Conservation (phyloP, 768 basidiomycete species). For the Lyophyllum decastes region DNA sequence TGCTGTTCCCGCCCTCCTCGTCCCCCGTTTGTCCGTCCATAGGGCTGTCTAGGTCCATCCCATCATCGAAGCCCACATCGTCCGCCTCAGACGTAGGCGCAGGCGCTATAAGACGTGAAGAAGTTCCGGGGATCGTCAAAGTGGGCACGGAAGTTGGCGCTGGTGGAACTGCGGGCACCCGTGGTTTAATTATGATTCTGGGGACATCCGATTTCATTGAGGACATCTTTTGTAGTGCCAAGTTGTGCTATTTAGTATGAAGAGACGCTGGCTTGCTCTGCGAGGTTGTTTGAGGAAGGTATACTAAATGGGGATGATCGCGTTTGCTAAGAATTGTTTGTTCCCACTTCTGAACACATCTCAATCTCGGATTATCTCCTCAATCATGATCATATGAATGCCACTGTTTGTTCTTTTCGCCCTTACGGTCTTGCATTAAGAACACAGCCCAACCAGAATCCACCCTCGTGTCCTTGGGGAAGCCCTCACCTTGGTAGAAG, state of each 20-base stretch:
- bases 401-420: too few species aligned
- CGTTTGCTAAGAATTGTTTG: neutral
- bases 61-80: slow-evolving; percentile 34
- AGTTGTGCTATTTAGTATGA: neutral
- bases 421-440: too few species aligned
- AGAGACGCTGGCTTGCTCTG: neutral
- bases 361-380: too few species aligned
- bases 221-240: neutral
- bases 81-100: slow-evolving; percentile 27
- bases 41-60: slow-evolving; percentile 39
- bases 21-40: slow-evolving; percentile 32
- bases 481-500: too few species aligned
- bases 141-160: slow-evolving; percentile 18
- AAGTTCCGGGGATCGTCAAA: slow-evolving; percentile 23
- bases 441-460: too few species aligned
- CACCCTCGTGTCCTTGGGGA: too few species aligned
- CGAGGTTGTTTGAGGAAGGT: neutral
- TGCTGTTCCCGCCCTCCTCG: slow-evolving; percentile 24
- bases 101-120: slow-evolving; percentile 19
- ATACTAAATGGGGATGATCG: neutral
- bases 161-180: slow-evolving; percentile 27
- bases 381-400: too few species aligned
- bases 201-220: slow-evolving; percentile 20
- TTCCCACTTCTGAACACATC: neutral
- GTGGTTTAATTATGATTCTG: slow-evolving; percentile 54